Evolutionary conservation across 1,284 basidiomycete species (phyloP), one percentile per base, ranked within the genome.

Genomic region (Omphalotus olearius): DNA sequence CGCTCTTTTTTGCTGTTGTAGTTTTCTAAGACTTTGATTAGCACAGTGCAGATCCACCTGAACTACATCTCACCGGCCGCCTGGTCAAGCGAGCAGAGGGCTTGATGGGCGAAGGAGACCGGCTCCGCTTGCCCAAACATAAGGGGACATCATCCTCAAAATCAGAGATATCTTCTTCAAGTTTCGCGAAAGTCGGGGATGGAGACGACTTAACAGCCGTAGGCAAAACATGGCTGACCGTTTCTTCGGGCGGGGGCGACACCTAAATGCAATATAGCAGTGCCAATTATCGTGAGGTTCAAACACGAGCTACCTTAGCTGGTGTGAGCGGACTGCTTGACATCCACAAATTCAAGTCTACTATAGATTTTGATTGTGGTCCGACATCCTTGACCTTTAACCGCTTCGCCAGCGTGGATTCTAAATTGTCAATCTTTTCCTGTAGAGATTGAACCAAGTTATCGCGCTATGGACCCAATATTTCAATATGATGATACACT

Each of bases 351-450:
- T 63, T 66, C 47, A 72, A 53, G 54, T 71, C 66, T 13, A 73
- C 64, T 54, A 76, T 70, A 1, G 72, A 68, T 43, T 64, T 66
- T 9, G 54, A 49, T 4, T 57, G 52, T 1, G 52, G 53, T 2
- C 56, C 62, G 17, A 61, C 59, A 16, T 61, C 69, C 55, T 70
- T 69, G 47, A 69, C 66, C 45, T 67, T 66, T 50, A 78, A 64
- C 35, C 68, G 60, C 43, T 69, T 70, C 0, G 72, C 70, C 23
- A 80, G 62, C 28, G 64, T 66, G 3, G 60, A 65, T 59, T 79
- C 75, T 4, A 80, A 61, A n/a, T 69, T 69, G 10, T 56, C 54
- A 36, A 79, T 69, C 59, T 67, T 69, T 43, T 55, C 64, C 57
- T 73, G 69, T 13, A 70, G 57, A 13, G 64, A 66, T 50, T 57